Base-by-base conservation (phyloP, 306 rosid species). In the Lathyrus sativus region DNA sequence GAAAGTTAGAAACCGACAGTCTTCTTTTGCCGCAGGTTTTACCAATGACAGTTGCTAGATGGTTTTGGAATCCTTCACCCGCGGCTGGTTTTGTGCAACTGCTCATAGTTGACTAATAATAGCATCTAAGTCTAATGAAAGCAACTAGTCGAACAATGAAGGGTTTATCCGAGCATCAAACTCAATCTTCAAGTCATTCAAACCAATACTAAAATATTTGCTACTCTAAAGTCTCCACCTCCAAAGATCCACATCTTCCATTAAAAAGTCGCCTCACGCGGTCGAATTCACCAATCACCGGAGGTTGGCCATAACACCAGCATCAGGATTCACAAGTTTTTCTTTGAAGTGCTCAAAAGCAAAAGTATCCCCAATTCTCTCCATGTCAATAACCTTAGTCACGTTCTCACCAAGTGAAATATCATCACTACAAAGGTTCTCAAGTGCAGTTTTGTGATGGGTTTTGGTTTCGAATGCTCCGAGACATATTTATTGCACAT, bases 241-340 rank as follows among this genome's bases (percentile, higher is more conserved):
- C 97, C 98, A 90, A 46, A 93, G 81, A 83, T 93, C 98, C 15
- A 83, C 98, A 73, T 88, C 98, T 80, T 93, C 98, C 62, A 90
- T 76, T 78, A 64, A 80, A 90, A 61, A 93, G 77, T 62, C 59
- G 55, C 41, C 79, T 35, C 31, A 76, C 76, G 17, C 82, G 85
- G 33, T 86, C 89, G 63, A 83, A 90, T 72, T 78, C 80, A 37
- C 73, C 35, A 13, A 79, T 71, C 73, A 62, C 84, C 7, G 53
- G 62, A 35, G 53, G 79, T 42, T 60, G 24, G 41, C 65, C 57
- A 14, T 54, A 56, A 63, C 58, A 43, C 45, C 75, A 58, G 18
- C 43, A 45, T 53, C 81, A 38, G 61, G 64, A 61, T 22, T 67
- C 31, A 78, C 2, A 35, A 85, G 85, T 79, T 76, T 86, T 19